Percentiles rank a stretch among this genome's conserved stretches.
These are phyloP conservation scores for Diutina sp. DNA, from an alignment of 1,139 yeast genomes.

Conservation along the genomic window DNA sequence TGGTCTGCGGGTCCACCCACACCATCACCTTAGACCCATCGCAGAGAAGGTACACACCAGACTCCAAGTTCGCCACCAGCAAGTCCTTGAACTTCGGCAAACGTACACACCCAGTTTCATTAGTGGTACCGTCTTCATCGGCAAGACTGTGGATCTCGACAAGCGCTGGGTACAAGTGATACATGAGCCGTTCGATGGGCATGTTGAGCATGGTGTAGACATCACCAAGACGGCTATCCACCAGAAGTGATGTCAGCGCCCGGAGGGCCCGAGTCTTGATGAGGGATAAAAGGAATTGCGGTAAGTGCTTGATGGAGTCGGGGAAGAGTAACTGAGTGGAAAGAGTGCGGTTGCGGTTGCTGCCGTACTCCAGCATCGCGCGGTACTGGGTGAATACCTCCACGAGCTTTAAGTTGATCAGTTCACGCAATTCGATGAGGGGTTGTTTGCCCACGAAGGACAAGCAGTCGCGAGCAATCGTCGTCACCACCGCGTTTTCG, in stretches of 20 bases:
- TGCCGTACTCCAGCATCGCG: constrained; percentile 36
- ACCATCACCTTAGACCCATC: constrained; percentile 52
- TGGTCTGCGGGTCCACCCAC: constrained; percentile 64
- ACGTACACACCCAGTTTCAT: constrained; percentile 31
- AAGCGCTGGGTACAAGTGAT: constrained; percentile 70
- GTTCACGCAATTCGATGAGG: constrained; percentile 49
- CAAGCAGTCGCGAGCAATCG: constrained; percentile 64
- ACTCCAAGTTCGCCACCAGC: constrained; percentile 34
- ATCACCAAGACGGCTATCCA: constrained; percentile 52
- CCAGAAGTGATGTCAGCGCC: constrained; percentile 26
- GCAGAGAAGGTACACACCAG: constrained; percentile 72
- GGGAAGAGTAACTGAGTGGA: constrained; percentile 72
- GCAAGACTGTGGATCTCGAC: constrained; percentile 58
- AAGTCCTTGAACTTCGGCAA: constrained; percentile 40
- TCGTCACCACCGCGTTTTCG: constrained; percentile 61
- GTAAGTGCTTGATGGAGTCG: constrained; percentile 61
- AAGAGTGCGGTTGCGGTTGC: constrained; percentile 31
- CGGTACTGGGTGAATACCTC: constrained; percentile 73
- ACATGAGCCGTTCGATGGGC: constrained; percentile 47
- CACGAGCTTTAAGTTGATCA: constrained; percentile 51
- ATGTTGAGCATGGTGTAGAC: constrained; percentile 39
- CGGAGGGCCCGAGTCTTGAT: constrained; percentile 58
- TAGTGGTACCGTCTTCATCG: constrained; percentile 37
- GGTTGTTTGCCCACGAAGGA: constrained; percentile 48
- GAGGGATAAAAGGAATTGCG: constrained; percentile 56